These are phyloP conservation scores for Euphorbia schlechtendalii DNA, from an alignment of 441 rosid species.

Conservation along the genomic window DNA sequence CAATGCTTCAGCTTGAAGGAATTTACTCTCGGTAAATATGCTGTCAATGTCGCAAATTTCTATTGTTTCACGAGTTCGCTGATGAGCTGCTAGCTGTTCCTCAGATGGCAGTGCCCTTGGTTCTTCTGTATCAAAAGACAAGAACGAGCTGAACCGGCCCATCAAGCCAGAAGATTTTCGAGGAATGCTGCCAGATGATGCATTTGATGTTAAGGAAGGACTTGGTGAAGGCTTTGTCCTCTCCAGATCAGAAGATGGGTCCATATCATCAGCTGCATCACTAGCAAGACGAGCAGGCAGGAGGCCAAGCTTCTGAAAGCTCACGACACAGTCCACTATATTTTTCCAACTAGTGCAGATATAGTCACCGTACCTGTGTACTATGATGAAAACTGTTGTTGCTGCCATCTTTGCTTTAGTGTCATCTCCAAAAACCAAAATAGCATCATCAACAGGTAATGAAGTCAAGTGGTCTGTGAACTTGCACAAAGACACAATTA, in stretches of 20 bases:
- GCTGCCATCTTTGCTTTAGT: slow-evolving; percentile 86
- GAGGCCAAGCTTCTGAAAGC: slow-evolving; percentile 89
- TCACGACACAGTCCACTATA: slow-evolving; percentile 74
- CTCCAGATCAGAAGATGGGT: slow-evolving; percentile 58
- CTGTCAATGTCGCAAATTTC: slow-evolving; percentile 90
- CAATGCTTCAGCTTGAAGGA: slow-evolving; percentile 83
- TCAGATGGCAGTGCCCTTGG: slow-evolving; percentile 90
- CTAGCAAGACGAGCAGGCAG: slow-evolving; percentile 88
- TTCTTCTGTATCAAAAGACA: slow-evolving; percentile 93
- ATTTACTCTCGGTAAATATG: slow-evolving; percentile 92
- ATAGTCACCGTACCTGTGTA: slow-evolving; percentile 80
- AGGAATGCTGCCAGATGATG: slow-evolving; percentile 59
- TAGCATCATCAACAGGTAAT: slow-evolving; percentile 67
- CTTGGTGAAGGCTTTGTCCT: slow-evolving; percentile 38
- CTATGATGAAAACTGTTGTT: slow-evolving; percentile 79
- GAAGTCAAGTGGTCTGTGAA: slow-evolving; percentile 73
- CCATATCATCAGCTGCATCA: slow-evolving; percentile 84
- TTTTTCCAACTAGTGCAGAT: slow-evolving; percentile 91
- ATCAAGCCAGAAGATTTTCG: slow-evolving; percentile 88
- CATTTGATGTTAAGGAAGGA: slow-evolving; percentile 53
- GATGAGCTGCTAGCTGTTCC: slow-evolving; percentile 93
- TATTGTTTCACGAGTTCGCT: slow-evolving; percentile 72
- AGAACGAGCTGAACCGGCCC: slow-evolving; percentile 93
- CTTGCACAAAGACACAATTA: slow-evolving; percentile 87
- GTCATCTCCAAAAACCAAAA: slow-evolving; percentile 81